Conservation (phyloP, 2,329 filamentous ascomycete species). For the Trichoderma harzianum region DNA sequence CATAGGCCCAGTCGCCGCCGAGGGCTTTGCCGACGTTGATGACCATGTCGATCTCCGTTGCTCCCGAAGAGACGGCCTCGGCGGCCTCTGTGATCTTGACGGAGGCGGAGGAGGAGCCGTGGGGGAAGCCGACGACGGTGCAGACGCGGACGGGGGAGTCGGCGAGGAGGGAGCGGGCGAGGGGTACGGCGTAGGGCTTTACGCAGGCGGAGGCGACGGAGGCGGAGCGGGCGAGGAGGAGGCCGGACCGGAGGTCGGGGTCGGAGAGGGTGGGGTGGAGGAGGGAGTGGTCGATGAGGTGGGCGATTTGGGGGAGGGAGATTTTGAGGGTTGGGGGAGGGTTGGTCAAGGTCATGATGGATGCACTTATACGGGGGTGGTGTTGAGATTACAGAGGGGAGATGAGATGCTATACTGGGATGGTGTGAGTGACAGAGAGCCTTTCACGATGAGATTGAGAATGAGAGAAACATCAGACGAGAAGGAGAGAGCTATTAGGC, state of each 20-base stretch:
- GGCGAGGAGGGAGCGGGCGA: constrained; percentile 45
- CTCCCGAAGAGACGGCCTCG: constrained; percentile 46
- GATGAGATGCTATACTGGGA: background rate
- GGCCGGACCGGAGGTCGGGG: constrained; percentile 46
- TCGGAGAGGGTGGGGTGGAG: constrained; percentile 61
- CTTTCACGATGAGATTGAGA: background rate
- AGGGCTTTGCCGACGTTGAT: constrained; percentile 59
- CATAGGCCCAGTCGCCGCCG: constrained; percentile 55
- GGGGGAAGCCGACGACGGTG: constrained; percentile 59
- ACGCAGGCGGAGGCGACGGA: constrained; percentile 55
- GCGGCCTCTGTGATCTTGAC: constrained; percentile 54
- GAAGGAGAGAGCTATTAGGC: background rate
- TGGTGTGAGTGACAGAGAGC: background rate
- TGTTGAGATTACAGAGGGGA: background rate
- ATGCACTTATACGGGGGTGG: background rate
- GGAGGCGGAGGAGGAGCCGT: constrained; percentile 52
- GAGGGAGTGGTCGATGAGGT: constrained; percentile 59
- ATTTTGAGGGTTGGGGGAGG: constrained; percentile 31
- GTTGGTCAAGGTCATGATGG: background rate
- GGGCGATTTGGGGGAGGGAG: constrained; percentile 46
- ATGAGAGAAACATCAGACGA: background rate
- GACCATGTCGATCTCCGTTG: constrained; percentile 58
- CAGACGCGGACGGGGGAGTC: constrained; percentile 50
- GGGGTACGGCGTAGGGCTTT: constrained; percentile 53
- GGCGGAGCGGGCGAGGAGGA: constrained; percentile 45